These are phyloP conservation scores for Myxozyma kluyveri DNA, from an alignment of 805 yeast species.

Conservation along the genomic window DNA sequence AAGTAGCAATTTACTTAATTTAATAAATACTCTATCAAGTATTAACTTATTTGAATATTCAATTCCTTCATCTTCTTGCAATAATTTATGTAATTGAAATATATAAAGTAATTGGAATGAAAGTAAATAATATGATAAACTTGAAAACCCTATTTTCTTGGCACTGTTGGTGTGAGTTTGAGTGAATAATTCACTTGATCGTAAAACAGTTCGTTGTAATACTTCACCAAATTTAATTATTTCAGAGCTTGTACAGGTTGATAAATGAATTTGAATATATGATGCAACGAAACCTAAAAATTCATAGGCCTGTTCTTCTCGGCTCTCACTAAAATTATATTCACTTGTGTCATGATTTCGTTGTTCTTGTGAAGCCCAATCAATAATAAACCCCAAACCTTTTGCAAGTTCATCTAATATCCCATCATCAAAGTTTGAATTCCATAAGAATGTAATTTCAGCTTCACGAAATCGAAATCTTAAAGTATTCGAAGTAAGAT, in stretches of 20 bases:
- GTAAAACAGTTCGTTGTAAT: constrained; percentile 13
- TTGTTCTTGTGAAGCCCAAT: constrained; percentile 23
- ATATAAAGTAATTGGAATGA: constrained; percentile 23
- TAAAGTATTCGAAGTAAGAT: background rate
- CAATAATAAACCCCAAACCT: constrained; percentile 8
- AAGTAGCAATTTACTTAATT: constrained; percentile 11
- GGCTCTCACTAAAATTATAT: background rate
- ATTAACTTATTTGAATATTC: constrained; percentile 3
- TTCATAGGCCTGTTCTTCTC: constrained; percentile 15
- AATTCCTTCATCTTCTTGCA: constrained; percentile 3
- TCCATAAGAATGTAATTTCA: constrained; percentile 10
- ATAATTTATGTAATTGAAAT: constrained; percentile 16
- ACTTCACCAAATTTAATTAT: constrained; percentile 11
- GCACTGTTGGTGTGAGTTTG: constrained; percentile 20
- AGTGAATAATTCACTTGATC: constrained; percentile 21
- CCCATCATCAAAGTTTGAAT: background rate
- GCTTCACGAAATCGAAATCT: constrained; percentile 1
- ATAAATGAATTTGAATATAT: constrained; percentile 7
- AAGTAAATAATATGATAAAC: constrained; percentile 21
- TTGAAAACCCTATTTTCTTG: constrained; percentile 13
- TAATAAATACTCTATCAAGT: constrained; percentile 22
- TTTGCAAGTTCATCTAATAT: constrained; percentile 16
- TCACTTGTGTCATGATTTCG: constrained; percentile 15
- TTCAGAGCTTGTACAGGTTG: constrained; percentile 6
- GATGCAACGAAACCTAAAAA: constrained; percentile 13